Evolutionary conservation across 805 yeast species (phyloP), one percentile per base, ranked within the genome.

Genomic region (Wickerhamomyces queroliae): DNA sequence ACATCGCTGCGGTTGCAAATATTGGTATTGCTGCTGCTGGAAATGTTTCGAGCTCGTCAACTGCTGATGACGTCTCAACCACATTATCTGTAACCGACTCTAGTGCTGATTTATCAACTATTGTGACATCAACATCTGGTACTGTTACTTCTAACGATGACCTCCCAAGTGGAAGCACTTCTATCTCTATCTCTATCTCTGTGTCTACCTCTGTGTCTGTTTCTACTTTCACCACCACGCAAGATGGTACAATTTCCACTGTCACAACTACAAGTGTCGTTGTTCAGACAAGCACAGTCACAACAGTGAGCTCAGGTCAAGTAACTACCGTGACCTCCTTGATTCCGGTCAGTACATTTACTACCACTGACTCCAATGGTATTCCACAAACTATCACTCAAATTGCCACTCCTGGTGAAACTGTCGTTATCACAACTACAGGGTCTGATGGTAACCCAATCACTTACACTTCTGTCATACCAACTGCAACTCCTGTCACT

Each of bases 361-460:
- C 41, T n/a, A 43, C 45, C 10, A 45, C 45, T 35, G 50, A 44
- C 7, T 57, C 65, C 22, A 44, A 38, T 20, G 52, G 58, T 25
- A 45, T 43, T 18, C 47, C n/a, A n/a, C n/a, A n/a, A n/a, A n/a
- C n/a, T n/a, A n/a, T n/a, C n/a, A n/a, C n/a, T n/a, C n/a, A n/a
- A n/a, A n/a, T n/a, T n/a, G n/a, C n/a, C n/a, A n/a, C 17, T 27
- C 17, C 30, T 23, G 25, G 11, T 8, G 25, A 23, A 27, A 27
- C 30, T 27, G 30, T 7, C 9, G 30, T 13, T 27, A 15, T 27
- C 30, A 27, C 30, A 13, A n/a, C 35, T 5, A 32, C 33, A 18
- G 18, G 13, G 6, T 30, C 33, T 12, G 33, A 4, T 18, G 33
- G 33, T 30, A n/a, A 30, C 17, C 8, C n/a, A 10, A 30, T 22